Percentiles rank a stretch among this genome's conserved stretches.
These are phyloP conservation scores for Syzygium oleosum DNA, from an alignment of 345 rosid genomes.

Conservation along the genomic window DNA sequence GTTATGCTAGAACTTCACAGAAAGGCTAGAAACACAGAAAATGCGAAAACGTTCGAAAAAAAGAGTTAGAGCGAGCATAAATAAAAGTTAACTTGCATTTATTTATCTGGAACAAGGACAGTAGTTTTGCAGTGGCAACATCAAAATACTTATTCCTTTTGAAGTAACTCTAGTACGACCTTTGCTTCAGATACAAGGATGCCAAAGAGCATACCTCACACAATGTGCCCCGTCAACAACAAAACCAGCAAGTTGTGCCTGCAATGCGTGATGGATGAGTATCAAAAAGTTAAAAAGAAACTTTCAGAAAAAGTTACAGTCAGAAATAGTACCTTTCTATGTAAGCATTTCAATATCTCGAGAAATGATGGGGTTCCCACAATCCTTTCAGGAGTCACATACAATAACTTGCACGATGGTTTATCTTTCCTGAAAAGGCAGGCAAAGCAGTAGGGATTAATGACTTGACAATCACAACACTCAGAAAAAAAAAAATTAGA, in stretches of 20 bases:
- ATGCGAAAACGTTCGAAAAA: too few relatives aligned
- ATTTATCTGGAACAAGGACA: background rate
- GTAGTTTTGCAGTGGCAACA: background rate
- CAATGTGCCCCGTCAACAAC: slow-evolving; percentile 92
- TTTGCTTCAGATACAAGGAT: too few relatives aligned
- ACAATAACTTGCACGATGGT: too few relatives aligned
- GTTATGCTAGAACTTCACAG: too few relatives aligned
- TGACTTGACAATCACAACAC: background rate
- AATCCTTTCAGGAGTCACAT: slow-evolving; percentile 9
- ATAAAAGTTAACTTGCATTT: too few relatives aligned
- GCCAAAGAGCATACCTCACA: slow-evolving; percentile 58
- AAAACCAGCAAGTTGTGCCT: slow-evolving; percentile 78
- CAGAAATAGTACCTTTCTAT: slow-evolving; percentile 40
- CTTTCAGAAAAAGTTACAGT: background rate
- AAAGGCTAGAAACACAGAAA: too few relatives aligned
- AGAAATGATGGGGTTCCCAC: slow-evolving; percentile 62
- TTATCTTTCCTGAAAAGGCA: background rate
- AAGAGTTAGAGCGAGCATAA: too few relatives aligned
- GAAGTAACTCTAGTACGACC: too few relatives aligned
- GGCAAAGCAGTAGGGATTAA: too few relatives aligned
- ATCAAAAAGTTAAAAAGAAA: background rate
- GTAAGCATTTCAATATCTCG: slow-evolving; percentile 51
- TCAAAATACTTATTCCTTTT: background rate
- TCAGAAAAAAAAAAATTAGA: too few relatives aligned
- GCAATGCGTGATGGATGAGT: background rate